phyloP scores from a whole-genome alignment of 2,329 filamentous ascomycete species.

The Fusarium pininemorale region DNA sequence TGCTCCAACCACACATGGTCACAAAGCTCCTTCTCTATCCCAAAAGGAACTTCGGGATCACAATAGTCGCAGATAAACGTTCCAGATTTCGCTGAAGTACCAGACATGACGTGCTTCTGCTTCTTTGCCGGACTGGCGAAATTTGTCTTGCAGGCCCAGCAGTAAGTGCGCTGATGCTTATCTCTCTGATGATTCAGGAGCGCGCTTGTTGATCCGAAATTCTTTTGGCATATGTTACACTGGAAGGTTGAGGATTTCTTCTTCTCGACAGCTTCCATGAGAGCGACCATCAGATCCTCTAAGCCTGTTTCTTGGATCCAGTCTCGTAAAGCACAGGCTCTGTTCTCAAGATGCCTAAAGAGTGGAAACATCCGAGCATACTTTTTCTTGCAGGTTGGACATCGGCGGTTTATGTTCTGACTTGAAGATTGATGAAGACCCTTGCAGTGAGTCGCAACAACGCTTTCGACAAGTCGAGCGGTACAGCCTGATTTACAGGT shows the following conservation, averaged over 20 bases:
- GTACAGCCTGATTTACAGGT: background rate
- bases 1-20: background rate
- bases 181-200: too few relatives aligned
- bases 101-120: background rate
- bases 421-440: background rate
- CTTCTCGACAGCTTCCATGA: too few relatives aligned
- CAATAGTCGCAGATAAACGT: background rate
- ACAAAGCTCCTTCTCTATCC: background rate
- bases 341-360: background rate
- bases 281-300: too few relatives aligned
- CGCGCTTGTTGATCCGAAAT: too few relatives aligned
- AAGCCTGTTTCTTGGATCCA: background rate
- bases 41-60: background rate
- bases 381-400: background rate
- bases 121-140: background rate
- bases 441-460: background rate
- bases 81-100: background rate
- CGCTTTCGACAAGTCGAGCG: background rate
- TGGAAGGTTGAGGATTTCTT: too few relatives aligned
- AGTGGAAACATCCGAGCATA: too few relatives aligned
- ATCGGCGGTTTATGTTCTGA: background rate
- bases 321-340: background rate
- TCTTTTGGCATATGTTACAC: too few relatives aligned
- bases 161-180: accelerated
- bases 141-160: background rate